Evolutionary conservation across 768 basidiomycete species (phyloP).

Genomic region (Panus rudis): DNA sequence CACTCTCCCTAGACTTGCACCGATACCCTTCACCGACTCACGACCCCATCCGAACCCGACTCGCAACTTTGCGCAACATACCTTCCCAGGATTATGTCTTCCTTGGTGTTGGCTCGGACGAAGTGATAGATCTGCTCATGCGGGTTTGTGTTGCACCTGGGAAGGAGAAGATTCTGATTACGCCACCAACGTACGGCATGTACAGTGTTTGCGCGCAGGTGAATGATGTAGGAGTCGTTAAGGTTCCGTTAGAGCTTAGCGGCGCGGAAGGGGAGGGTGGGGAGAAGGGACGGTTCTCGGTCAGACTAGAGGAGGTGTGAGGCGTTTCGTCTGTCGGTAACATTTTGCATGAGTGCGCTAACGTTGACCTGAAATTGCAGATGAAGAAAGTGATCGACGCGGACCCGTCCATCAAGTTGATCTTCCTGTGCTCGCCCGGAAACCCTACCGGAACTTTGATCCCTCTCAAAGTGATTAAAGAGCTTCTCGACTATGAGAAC

Average conservation of each 20-base stretch:
- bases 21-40: constrained; percentile 94
- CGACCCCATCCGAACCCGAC: constrained; percentile 64
- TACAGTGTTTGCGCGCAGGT: constrained; percentile 91
- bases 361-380: constrained; percentile 28
- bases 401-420: constrained; percentile 78
- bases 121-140: constrained; percentile 92
- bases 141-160: constrained; percentile 78
- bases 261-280: constrained; percentile 67
- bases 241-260: constrained; percentile 60
- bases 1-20: constrained; percentile 55
- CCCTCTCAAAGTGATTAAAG: constrained; percentile 58
- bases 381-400: constrained; percentile 61
- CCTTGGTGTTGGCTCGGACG: constrained; percentile 94
- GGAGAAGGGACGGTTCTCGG: constrained; percentile 61
- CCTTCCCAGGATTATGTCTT: constrained; percentile 63
- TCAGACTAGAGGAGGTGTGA: constrained; percentile 67
- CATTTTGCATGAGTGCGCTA: background rate
- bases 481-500: constrained; percentile 65
- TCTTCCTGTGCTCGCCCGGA: constrained; percentile 95
- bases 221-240: constrained; percentile 83
- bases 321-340: background rate
- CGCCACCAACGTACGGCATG: constrained; percentile 98
- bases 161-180: constrained; percentile 77
- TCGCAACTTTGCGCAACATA: constrained; percentile 67
- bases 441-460: constrained; percentile 93